Conservation (phyloP, 495 filamentous ascomycete genomes). For the Tuber magnatum region DNA sequence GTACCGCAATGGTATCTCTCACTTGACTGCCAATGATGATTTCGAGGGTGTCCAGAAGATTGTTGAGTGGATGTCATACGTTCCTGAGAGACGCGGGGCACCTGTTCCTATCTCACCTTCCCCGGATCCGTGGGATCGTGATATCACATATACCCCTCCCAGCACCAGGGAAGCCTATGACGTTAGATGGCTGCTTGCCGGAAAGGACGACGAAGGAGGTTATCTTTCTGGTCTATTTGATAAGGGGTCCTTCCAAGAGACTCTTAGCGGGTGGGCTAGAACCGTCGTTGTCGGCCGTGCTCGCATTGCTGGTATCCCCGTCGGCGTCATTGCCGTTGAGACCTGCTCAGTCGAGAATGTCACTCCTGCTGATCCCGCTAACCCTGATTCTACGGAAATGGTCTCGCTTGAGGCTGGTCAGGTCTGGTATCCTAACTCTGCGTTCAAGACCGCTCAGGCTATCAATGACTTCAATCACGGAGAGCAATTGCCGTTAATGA, state of each 20-base stretch:
- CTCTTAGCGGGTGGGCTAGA: slow-evolving; percentile 91
- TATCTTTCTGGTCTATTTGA: slow-evolving; percentile 93
- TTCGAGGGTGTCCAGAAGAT: slow-evolving; percentile 98
- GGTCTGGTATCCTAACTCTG: slow-evolving; percentile 99
- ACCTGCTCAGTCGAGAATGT: slow-evolving; percentile 93
- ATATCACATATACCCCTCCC: slow-evolving; percentile 76
- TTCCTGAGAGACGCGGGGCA: slow-evolving; percentile 85
- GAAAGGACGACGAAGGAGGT: slow-evolving; percentile 78
- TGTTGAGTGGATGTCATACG: slow-evolving; percentile 92
- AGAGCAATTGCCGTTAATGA: slow-evolving; percentile 97
- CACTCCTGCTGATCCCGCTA: slow-evolving; percentile 94
- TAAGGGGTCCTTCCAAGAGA: slow-evolving; percentile 91
- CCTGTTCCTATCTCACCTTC: slow-evolving; percentile 80
- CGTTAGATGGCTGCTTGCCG: slow-evolving; percentile 83
- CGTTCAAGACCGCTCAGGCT: slow-evolving; percentile 97
- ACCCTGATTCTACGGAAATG: slow-evolving; percentile 95
- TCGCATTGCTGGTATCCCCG: slow-evolving; percentile 91
- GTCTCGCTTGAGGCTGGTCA: slow-evolving; percentile 89
- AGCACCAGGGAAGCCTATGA: slow-evolving; percentile 78
- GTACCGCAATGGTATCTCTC: slow-evolving; percentile 99
- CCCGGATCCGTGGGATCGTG: slow-evolving; percentile 88
- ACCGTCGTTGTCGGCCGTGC: slow-evolving; percentile 96
- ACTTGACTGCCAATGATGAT: slow-evolving; percentile 96
- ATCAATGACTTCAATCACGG: slow-evolving; percentile 98
- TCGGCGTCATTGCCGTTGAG: slow-evolving; percentile 98